Evolutionary conservation across 371 early-diverging fungal genomes (phyloP), one percentile per base, ranked within the genome.

Genomic region (Polyrhizophydium stewartii): DNA sequence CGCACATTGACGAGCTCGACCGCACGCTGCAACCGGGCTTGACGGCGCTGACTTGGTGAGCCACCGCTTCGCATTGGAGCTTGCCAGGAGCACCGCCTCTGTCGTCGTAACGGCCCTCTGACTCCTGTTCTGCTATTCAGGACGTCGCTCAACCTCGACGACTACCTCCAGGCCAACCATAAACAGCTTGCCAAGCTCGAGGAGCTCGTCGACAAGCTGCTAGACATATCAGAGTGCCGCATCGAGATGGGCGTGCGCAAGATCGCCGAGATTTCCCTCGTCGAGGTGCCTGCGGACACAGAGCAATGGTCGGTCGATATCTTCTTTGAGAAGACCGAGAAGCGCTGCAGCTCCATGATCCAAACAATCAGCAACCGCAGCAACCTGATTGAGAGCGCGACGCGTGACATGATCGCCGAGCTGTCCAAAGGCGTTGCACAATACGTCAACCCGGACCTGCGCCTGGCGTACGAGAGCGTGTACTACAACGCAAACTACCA

Each of bases 231-330:
- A n/a, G 72, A 76, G 52, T 84, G 76, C 67, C 69, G 85, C 9
- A 81, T 85, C 56, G 74, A 72, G 38, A 59, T 64, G 24, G 76
- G 78, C 32, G 62, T 85, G 12, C 65, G 65, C 28, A 72, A 70
- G 32, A 80, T 83, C 38, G 71, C 76, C 16, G 83, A 82, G 59
- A 64, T 83, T 37, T 63, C 70, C 2, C 71, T 85, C 19, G 72
- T 71, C 49, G 79, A 85, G 32, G 75, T 82, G 0, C 85, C 85
- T 0, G 56, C 57, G 27, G 85, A 85, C 32, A 55, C 24, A 25
- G 82, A 85, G 66, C 85, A 85, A 62, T 83, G 85, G 85, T 75
- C 82, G 0, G 73, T 83, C 37, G 85, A 85, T 21, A 61, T 58
- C n/a, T 85, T 85, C 56, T 50, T 80, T 21, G 81, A 83, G 50